Conservation (phyloP, 2,329 filamentous ascomycete species). For the Calycina herbarum region DNA sequence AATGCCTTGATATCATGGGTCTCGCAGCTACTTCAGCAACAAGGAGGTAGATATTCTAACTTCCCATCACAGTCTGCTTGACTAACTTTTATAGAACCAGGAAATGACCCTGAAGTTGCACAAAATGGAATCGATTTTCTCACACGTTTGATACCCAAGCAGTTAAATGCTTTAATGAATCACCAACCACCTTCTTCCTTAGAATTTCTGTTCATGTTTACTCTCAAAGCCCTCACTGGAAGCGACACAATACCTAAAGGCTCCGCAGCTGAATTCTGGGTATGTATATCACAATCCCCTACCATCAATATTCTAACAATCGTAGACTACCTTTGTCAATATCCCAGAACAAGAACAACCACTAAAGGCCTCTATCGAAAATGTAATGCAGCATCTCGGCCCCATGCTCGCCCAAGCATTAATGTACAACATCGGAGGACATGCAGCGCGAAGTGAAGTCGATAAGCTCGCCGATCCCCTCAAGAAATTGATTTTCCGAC, state of each 20-base stretch:
- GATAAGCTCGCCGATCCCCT: constrained; percentile 70
- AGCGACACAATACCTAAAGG: constrained; percentile 75
- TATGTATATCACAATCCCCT: constrained; percentile 36
- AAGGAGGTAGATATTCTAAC: constrained; percentile 51
- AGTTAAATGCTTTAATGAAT: constrained; percentile 60
- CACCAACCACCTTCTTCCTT: constrained; percentile 56
- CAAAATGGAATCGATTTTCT: constrained; percentile 74
- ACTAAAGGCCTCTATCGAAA: constrained; percentile 45
- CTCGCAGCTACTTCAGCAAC: constrained; percentile 58
- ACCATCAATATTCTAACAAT: constrained; percentile 9
- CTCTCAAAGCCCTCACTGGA: constrained; percentile 67
- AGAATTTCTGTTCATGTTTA: constrained; percentile 70
- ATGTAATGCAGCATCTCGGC: constrained; percentile 59
- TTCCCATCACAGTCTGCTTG: neutral
- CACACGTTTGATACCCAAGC: constrained; percentile 60
- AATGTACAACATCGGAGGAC: constrained; percentile 66
- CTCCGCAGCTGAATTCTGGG: constrained; percentile 75
- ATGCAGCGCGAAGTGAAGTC: constrained; percentile 69
- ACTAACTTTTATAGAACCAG: constrained; percentile 45
- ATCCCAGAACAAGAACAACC: constrained; percentile 41
- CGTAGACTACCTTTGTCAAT: constrained; percentile 52
- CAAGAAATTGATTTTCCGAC: constrained; percentile 63
- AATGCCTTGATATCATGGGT: constrained; percentile 60
- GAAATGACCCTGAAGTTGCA: constrained; percentile 68
- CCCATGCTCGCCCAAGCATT: constrained; percentile 60